A percentile compares a stretch with the other conserved stretches of the same genome.
Evolutionary conservation across 2,329 filamentous ascomycete species (phyloP).

Genomic region (Zymoseptoria passerinii): DNA sequence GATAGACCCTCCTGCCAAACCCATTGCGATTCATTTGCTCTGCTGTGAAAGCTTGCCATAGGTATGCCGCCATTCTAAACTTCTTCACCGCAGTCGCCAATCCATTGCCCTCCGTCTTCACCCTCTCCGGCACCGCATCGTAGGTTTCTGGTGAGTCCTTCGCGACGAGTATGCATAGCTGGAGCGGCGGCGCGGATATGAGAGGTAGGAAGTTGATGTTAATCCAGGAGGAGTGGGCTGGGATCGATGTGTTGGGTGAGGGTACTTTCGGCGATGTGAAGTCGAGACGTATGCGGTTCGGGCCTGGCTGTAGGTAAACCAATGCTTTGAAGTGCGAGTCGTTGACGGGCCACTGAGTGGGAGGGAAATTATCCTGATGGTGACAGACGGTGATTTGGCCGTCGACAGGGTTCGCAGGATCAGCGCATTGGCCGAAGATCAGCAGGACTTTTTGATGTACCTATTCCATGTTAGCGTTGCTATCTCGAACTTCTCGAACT

Average conservation of each 20-base stretch:
- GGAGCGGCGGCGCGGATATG: constrained; percentile 69
- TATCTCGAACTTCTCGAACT: neutral
- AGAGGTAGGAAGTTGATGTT: constrained; percentile 81
- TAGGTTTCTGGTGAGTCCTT: constrained; percentile 82
- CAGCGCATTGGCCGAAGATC: constrained; percentile 72
- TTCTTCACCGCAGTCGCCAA: constrained; percentile 76
- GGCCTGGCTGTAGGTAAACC: constrained; percentile 81
- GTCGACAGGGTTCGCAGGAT: constrained; percentile 62
- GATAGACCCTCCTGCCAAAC: constrained; percentile 75
- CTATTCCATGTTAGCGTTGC: constrained; percentile 38
- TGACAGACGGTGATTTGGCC: constrained; percentile 72
- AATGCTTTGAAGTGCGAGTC: constrained; percentile 88
- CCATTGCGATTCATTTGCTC: constrained; percentile 93
- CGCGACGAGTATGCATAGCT: constrained; percentile 78
- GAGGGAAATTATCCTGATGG: constrained; percentile 76
- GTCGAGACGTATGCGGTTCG: constrained; percentile 80
- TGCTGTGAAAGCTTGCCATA: constrained; percentile 95
- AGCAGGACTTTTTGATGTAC: constrained; percentile 86
- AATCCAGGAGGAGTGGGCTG: constrained; percentile 68
- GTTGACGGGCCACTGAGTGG: constrained; percentile 76
- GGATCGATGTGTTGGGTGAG: constrained; percentile 57
- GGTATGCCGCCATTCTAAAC: constrained; percentile 87
- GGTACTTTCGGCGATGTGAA: constrained; percentile 73
- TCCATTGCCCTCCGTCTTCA: constrained; percentile 71
- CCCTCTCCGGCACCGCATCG: constrained; percentile 68